phyloP scores from a whole-genome alignment of 2,329 filamentous ascomycete genomes.

The Pseudogymnoascus sp. region DNA sequence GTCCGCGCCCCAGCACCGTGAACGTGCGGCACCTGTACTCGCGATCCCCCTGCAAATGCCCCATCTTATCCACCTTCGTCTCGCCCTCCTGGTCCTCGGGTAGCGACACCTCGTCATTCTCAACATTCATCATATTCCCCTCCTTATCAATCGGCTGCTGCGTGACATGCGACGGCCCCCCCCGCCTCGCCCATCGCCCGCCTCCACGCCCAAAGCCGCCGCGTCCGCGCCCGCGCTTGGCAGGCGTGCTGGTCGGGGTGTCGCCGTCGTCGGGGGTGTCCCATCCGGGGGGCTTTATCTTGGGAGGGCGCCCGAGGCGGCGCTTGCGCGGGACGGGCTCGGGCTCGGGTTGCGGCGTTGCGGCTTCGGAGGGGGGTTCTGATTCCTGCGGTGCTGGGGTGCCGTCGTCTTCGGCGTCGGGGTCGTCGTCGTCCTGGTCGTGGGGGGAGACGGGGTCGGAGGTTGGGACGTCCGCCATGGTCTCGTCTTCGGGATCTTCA shows the following conservation, averaged over 20 bases:
- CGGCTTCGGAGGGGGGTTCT: constrained; percentile 37
- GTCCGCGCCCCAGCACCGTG: constrained; percentile 74
- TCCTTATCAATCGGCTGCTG: constrained; percentile 89
- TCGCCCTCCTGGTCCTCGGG: constrained; percentile 85
- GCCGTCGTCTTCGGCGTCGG: constrained; percentile 39
- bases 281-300: constrained; percentile 76
- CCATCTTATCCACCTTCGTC: constrained; percentile 85
- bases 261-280: constrained; percentile 48
- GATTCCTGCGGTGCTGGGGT: constrained; percentile 38
- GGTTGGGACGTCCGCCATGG: constrained; percentile 33
- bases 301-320: constrained; percentile 77
- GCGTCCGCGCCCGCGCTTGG: constrained; percentile 57
- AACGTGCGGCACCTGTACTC: constrained; percentile 96
- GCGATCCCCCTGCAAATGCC: constrained; percentile 72
- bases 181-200: constrained; percentile 60
- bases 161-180: constrained; percentile 66
- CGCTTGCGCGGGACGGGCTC: constrained; percentile 57
- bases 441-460: constrained; percentile 24
- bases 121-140: constrained; percentile 82
- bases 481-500: constrained; percentile 39
- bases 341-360: constrained; percentile 35
- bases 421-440: constrained; percentile 37
- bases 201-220: constrained; percentile 48
- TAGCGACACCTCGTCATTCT: constrained; percentile 84
- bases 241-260: constrained; percentile 41